Base-by-base conservation (phyloP, 208 protist species). In the Crithidia fasciculata region DNA sequence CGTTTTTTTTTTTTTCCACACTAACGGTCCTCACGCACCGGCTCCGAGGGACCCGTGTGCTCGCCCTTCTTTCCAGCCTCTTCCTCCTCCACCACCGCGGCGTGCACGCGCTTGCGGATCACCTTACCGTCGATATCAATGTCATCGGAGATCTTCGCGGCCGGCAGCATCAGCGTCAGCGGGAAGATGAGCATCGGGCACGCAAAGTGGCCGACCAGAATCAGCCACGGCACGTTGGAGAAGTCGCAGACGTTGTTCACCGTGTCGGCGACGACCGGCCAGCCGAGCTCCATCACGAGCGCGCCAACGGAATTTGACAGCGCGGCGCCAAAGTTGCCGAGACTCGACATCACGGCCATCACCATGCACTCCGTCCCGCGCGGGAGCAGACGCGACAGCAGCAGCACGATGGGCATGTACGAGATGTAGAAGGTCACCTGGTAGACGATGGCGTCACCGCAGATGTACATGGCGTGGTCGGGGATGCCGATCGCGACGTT, bases 291-390 rank as follows among this genome's bases (percentile, higher is more conserved):
- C 45, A 91, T 90, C 63, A 90, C 55, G 2, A 88, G 19, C 12
- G 78, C 76, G 12, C 87, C 89, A 55, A 89, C 70, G n/a, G 75
- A 75, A 49, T 70, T 62, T 3, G 84, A 77, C 19, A 93, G 66
- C n/a, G 76, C 67, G 36, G 65, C 63, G 15, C 87, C 90, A 60
- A 91, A 81, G 75, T 93, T 91, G 60, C 84, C 74, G 52, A 88
- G 86, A 9, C 87, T 86, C 12, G 87, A 86, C 63, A 95, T 78
- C 15, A 95, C 74, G 5, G 90, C 81, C 57, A 85, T 91, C 54
- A 92, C 78, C 73, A 88, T 95, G 44, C 75, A 81, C 74, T 95
- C 90, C 39, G 87, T 77, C 13, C 85, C 87, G 53, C 82, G 84
- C 43, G 91, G 88, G 58, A 68, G 49, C 62, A 68, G 62, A 77